Evolutionary conservation across 2,329 filamentous ascomycete genomes (phyloP), one percentile per base, ranked within the genome.

Genomic region (Ceratocystis lukuohia): DNA sequence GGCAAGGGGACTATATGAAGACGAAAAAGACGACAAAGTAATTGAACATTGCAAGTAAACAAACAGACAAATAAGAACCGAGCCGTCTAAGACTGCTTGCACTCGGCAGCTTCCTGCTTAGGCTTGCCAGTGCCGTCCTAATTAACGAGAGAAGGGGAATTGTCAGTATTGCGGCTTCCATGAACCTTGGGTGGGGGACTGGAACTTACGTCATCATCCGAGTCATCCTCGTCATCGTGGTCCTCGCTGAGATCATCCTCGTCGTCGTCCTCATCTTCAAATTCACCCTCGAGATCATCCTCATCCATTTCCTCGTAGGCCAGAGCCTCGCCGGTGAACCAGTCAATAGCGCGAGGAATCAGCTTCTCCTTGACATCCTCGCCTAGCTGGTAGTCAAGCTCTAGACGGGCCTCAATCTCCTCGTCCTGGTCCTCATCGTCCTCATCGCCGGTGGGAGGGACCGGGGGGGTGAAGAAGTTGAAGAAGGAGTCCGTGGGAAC

Each of bases 341-440:
- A 99, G 79, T 99, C 94, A 73, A 99, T 94, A 67, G 95, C 94
- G 71, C 93, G 91, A 70, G 94, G 94, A 72, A 99, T 99, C 70
- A 99, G 84, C 82, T 99, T 99, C 84, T 99, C 94, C 82, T 99
- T 99, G 80, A 99, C 96, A 75, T 99, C 94, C 81, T 99, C 94
- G 71, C 94, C 94, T 57, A 99, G 86, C 79, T 97, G 93, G 78
- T 97, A 99, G 79, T 99, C 94, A 64, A 99, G 87, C 80, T 99
- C 94, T 66, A 99, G 85, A 70, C 94, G 92, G 78, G 96, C 92
- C 81, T 99, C 94, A 64, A 99, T 96, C 75, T 99, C 94, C 64
- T 87, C 88, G 66, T 88, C 86, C 68, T 93, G 88, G 45, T 85
- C 88, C 69, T 93, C 88, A 53, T 85, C 88, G 5, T 82, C 80